Conservation (phyloP, 108 stramenopile species). For the Pseudonitzschia delicatissima region DNA sequence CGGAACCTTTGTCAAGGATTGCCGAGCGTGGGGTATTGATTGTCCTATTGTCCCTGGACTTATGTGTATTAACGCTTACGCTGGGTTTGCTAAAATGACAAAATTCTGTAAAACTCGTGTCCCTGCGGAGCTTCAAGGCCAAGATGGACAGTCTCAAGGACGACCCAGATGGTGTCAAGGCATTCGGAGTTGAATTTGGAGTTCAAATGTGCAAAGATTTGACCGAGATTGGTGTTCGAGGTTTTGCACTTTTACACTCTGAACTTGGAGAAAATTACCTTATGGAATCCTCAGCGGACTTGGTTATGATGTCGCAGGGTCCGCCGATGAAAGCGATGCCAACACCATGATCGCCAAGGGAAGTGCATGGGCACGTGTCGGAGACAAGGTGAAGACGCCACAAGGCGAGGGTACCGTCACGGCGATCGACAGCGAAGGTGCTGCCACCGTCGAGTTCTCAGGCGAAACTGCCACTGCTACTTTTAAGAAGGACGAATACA, state of each 20-base stretch:
- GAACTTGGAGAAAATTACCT: slow-evolving; percentile 93
- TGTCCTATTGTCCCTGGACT: slow-evolving; percentile 96
- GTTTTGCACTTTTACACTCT: slow-evolving; percentile 98
- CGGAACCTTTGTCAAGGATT: slow-evolving; percentile 88
- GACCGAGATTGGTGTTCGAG: slow-evolving; percentile 66
- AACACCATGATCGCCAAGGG: slow-evolving; percentile 83
- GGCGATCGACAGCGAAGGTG: slow-evolving; percentile 62
- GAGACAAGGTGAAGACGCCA: slow-evolving; percentile 77
- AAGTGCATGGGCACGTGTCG: slow-evolving; percentile 88
- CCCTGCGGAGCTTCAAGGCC: slow-evolving; percentile 66
- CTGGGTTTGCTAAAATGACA: slow-evolving; percentile 97
- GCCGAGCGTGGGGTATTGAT: slow-evolving; percentile 86
- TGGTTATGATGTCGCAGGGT: slow-evolving; percentile 45
- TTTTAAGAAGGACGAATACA: slow-evolving; percentile 56
- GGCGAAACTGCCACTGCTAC: slow-evolving; percentile 44
- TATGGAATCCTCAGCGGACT: slow-evolving; percentile 89
- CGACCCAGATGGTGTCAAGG: slow-evolving; percentile 84
- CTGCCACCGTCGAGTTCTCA: slow-evolving; percentile 51
- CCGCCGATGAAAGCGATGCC: slow-evolving; percentile 77
- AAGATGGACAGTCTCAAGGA: slow-evolving; percentile 90
- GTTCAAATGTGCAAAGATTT: slow-evolving; percentile 85
- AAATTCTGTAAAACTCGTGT: slow-evolving; percentile 99
- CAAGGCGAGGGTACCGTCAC: slow-evolving; percentile 73
- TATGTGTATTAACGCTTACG: slow-evolving; percentile 98
- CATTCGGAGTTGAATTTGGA: slow-evolving; percentile 92